Evolutionary conservation across 2,329 filamentous ascomycete genomes (phyloP).

Genomic region (Colletotrichum somersetense): DNA sequence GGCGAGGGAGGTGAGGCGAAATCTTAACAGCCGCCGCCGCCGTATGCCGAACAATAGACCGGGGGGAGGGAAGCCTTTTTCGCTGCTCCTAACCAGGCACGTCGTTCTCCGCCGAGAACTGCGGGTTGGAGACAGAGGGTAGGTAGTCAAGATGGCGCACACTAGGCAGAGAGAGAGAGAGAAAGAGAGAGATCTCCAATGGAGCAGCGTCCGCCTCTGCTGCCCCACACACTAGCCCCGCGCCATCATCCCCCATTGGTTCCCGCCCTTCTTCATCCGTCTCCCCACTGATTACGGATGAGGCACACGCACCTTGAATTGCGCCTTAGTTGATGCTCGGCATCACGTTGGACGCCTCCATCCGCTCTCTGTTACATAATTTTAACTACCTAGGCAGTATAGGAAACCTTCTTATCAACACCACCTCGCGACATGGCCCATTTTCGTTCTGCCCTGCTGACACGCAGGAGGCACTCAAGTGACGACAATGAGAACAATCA

Average conservation of each 20-base stretch:
- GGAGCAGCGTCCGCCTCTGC: not conserved
- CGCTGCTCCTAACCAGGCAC: not conserved
- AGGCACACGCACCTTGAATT: not conserved
- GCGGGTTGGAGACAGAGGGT: not conserved
- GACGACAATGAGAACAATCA: not conserved
- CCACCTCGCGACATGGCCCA: not conserved
- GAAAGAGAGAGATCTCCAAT: not conserved
- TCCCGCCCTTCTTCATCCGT: constrained; percentile 6
- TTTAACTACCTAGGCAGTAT: not conserved
- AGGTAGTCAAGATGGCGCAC: not conserved
- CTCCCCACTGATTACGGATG: not conserved
- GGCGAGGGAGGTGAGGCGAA: not conserved
- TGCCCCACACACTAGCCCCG: not conserved
- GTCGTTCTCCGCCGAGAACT: not conserved
- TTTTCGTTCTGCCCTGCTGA: not conserved
- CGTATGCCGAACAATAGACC: not conserved
- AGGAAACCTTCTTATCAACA: not conserved
- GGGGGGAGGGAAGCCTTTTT: not conserved
- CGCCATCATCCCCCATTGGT: not conserved
- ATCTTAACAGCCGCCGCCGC: not conserved
- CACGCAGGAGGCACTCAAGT: not conserved
- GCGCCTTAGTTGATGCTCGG: not conserved
- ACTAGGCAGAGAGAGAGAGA: not conserved
- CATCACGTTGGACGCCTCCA: not conserved
- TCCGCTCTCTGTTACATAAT: constrained; percentile 1